Evolutionary conservation across 257 asterid genomes (phyloP).

Genomic region (Cruciata laevipes): DNA sequence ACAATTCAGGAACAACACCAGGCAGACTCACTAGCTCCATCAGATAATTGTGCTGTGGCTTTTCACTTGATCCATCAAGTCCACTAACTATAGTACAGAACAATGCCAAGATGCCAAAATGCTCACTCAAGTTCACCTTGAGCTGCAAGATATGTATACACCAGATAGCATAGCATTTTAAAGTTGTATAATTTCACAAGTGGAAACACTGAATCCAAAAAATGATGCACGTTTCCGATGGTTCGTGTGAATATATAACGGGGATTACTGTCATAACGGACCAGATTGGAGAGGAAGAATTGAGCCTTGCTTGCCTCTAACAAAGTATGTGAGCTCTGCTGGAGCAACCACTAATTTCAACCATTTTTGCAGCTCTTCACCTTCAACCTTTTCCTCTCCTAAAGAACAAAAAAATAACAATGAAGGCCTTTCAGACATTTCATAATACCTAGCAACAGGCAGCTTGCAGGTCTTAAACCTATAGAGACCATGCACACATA

Average conservation of each 20-base stretch:
- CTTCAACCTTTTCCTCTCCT: conserved; percentile 96
- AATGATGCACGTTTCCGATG: not conserved
- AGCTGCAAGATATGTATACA: not conserved
- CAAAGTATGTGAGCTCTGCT: conserved; percentile 68
- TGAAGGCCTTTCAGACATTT: not conserved
- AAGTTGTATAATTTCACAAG: not conserved
- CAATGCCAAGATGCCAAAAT: conserved; percentile 10
- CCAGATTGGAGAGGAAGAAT: conserved; percentile 69
- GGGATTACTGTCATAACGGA: conserved; percentile 25
- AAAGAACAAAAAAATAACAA: conserved; percentile 8
- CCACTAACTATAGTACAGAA: conserved; percentile 4
- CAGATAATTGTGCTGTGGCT: not conserved
- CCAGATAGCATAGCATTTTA: not conserved
- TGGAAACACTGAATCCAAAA: not conserved
- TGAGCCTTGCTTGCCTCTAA: conserved; percentile 64
- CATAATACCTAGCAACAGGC: no score
- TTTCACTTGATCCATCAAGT: not conserved
- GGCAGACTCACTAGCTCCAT: not conserved
- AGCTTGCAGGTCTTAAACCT: no score
- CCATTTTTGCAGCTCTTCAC: conserved; percentile 91
- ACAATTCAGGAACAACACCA: conserved; percentile 3
- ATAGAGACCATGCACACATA: no score
- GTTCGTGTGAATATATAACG: conserved; percentile 5
- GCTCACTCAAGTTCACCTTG: not conserved
- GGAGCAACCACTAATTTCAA: conserved; percentile 87